Conservation (phyloP, 495 filamentous ascomycete species). For the Margaritispora aquatica region DNA sequence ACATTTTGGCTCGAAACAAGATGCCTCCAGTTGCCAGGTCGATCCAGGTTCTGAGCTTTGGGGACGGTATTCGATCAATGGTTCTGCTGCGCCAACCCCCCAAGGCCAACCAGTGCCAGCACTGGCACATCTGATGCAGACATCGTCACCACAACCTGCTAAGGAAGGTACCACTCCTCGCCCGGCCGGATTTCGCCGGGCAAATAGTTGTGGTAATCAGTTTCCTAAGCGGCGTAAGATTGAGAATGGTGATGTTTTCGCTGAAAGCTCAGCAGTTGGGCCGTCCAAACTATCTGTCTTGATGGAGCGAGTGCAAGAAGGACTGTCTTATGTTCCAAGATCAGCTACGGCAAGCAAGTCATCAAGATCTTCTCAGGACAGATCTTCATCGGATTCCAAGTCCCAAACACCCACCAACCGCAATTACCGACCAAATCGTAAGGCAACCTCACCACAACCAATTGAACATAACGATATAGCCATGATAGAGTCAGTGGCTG, state of each 20-base stretch:
- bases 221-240: conserved; percentile 53
- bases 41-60: conserved; percentile 85
- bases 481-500: neutral
- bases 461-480: no score
- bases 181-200: conserved; percentile 52
- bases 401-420: neutral
- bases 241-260: conserved; percentile 26
- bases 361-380: neutral
- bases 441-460: neutral
- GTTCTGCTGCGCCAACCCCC: conserved; percentile 28
- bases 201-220: conserved; percentile 64
- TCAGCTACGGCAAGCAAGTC: neutral
- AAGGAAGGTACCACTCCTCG: conserved; percentile 36
- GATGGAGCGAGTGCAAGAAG: conserved; percentile 64
- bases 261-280: conserved; percentile 23
- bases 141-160: conserved; percentile 60
- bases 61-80: conserved; percentile 59
- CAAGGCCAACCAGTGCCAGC: conserved; percentile 35
- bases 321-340: conserved; percentile 31
- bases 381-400: neutral
- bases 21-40: conserved; percentile 56
- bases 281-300: conserved; percentile 51
- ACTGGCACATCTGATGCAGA: conserved; percentile 57
- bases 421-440: neutral
- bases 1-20: conserved; percentile 34